Conservation (phyloP, 2,329 filamentous ascomycete genomes). For the Exophiala lecanii-corni region DNA sequence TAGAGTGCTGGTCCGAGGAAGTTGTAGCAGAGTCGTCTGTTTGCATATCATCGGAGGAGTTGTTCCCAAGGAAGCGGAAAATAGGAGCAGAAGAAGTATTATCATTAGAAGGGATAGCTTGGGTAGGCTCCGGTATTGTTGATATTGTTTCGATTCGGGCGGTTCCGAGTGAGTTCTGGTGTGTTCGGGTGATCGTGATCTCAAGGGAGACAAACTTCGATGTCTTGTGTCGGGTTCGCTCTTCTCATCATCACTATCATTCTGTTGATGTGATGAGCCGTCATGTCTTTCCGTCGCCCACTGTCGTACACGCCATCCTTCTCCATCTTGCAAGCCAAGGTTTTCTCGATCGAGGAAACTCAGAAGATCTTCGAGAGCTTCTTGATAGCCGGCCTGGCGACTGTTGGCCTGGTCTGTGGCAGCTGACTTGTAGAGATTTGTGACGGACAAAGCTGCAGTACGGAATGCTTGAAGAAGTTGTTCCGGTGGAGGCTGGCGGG, state of each 20-base stretch:
- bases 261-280: constrained; percentile 30
- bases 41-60: constrained; percentile 37
- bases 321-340: constrained; percentile 72
- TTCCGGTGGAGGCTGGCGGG: constrained; percentile 39
- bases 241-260: constrained; percentile 43
- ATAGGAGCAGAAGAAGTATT: constrained; percentile 17
- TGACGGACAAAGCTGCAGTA: constrained; percentile 85
- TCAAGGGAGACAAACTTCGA: constrained; percentile 17
- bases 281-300: constrained; percentile 52
- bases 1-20: constrained; percentile 24
- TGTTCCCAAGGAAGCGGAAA: constrained; percentile 20
- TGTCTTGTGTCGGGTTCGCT: constrained; percentile 31
- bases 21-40: constrained; percentile 32
- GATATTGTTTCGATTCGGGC: constrained; percentile 9
- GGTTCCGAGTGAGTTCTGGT: constrained; percentile 6
- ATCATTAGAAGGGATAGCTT: constrained; percentile 33
- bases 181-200: constrained; percentile 32
- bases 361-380: constrained; percentile 87
- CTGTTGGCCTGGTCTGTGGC: constrained; percentile 71
- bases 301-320: constrained; percentile 63
- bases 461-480: constrained; percentile 83
- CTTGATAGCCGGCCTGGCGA: constrained; percentile 80
- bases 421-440: constrained; percentile 92
- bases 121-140: neutral
- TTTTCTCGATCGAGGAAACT: constrained; percentile 77